Conservation (phyloP, 768 basidiomycete genomes). For the Kwoniella bestiolae region DNA sequence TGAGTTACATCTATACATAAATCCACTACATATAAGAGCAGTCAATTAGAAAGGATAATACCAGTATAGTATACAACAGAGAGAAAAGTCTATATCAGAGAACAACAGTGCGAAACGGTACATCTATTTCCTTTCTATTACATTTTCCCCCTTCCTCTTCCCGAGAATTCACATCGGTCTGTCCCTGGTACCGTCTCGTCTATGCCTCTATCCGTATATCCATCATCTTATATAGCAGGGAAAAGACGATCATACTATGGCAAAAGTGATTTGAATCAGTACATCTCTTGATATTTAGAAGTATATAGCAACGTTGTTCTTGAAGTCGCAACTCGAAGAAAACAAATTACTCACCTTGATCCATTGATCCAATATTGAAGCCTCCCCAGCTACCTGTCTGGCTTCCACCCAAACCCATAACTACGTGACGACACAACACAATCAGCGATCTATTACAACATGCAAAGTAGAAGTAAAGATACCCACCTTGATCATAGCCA, state of each 20-base stretch:
- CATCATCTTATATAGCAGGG: conserved; percentile 17
- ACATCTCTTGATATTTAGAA: too few species aligned
- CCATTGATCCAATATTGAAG: conserved; percentile 80
- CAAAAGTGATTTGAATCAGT: too few species aligned
- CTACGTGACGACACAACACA: conserved; percentile 57
- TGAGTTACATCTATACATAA: not conserved
- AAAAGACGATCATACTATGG: conserved; percentile 23
- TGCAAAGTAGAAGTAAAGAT: too few species aligned
- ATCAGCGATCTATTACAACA: too few species aligned
- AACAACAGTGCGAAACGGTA: too few species aligned
- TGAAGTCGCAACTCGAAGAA: not conserved
- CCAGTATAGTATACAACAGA: too few species aligned
- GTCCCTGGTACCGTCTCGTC: not conserved
- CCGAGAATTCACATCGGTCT: not conserved
- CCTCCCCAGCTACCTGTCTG: conserved; percentile 74
- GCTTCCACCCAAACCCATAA: conserved; percentile 95
- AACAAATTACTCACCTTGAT: conserved; percentile 62
- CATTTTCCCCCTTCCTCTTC: too few species aligned
- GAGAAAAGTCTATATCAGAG: too few species aligned
- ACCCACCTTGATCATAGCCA: conserved; percentile 83
- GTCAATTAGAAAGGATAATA: too few species aligned
- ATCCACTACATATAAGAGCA: too few species aligned
- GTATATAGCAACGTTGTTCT: too few species aligned
- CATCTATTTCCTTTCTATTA: too few species aligned
- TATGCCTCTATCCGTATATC: not conserved